Evolutionary conservation across 768 basidiomycete genomes (phyloP).

Genomic region (Serendipita sp.): DNA sequence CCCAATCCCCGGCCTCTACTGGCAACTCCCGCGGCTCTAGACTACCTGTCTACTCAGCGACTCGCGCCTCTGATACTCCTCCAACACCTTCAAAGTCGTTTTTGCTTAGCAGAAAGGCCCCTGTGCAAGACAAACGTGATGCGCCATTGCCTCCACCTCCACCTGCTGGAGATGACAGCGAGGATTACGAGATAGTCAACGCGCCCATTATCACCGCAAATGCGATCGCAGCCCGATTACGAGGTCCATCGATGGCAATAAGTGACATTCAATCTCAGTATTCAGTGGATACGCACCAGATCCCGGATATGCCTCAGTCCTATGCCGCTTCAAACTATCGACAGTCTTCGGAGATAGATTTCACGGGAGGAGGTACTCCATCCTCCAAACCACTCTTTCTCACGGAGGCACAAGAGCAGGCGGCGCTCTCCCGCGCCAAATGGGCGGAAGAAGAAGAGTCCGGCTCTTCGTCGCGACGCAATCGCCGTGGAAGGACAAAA

Average conservation of each 20-base stretch:
- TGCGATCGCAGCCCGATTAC: conserved; percentile 1
- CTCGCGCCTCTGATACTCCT: background rate
- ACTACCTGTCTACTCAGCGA: background rate
- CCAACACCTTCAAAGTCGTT: background rate
- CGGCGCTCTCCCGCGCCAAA: conserved; percentile 9
- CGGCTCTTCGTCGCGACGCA: background rate
- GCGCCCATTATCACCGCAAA: background rate
- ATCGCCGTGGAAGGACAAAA: conserved; percentile 4
- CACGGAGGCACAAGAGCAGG: conserved; percentile 10
- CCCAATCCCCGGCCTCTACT: background rate
- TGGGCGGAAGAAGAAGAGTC: conserved; percentile 7
- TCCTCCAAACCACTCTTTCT: background rate
- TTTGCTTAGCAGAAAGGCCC: background rate
- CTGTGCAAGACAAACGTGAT: background rate
- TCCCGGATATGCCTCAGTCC: background rate
- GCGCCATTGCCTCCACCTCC: conserved; percentile 3
- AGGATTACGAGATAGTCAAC: conserved; percentile 2
- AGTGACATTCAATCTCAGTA: background rate
- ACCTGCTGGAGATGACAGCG: background rate
- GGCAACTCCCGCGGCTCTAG: background rate
- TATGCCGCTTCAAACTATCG: background rate
- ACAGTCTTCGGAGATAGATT: background rate
- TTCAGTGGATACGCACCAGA: background rate
- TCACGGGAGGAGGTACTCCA: background rate
- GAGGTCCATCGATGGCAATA: background rate